Evolutionary conservation across 345 rosid species (phyloP), one percentile per base, ranked within the genome.

Genomic region (Moricandia arvensis): DNA sequence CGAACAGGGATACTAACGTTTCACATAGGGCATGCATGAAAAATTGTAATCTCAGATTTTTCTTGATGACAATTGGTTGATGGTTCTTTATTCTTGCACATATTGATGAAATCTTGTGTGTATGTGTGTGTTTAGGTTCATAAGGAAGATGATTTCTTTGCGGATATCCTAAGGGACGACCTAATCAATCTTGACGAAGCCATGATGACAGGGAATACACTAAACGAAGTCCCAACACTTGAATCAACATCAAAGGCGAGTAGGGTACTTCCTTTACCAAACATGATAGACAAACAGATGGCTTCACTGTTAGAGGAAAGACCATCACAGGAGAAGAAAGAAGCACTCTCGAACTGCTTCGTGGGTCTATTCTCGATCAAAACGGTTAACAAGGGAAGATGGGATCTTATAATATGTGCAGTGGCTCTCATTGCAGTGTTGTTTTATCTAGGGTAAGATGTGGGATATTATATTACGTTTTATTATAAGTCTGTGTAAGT

Each of bases 111-210:
- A 15, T 49, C 60, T 53, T 75, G 80, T 12, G 59, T 13, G 15
- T 38, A 13, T 21, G 29, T 49, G 59, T 66, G 77, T 74, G 63
- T 87, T 41, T 82, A 26, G 69, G 69, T 71, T 80, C 11, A n/a
- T 70, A 37, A 31, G 3, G 82, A 69, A 0, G 91, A 87, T 1
- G 91, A 91, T 59, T 83, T 72, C 47, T 93, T 64, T 33, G 94
- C 93, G 7, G 97, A 94, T 58, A 90, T 91, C 77, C 77, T 90
- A 37, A 87, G 85, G 7, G 93, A 91, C 59, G 98, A 91, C 24
- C 90, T 91, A 61, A 82, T 89, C 75, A 81, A 82, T 18, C 87
- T 94, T 2, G 95, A 91, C 16, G 91, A 88, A 38, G 16, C 9
- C 3, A 18, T 78, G 68, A 71, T 0, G n/a, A 59, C 5, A 0